phyloP scores from a whole-genome alignment of 2,329 filamentous ascomycete genomes.

The Venturia pyrina region DNA sequence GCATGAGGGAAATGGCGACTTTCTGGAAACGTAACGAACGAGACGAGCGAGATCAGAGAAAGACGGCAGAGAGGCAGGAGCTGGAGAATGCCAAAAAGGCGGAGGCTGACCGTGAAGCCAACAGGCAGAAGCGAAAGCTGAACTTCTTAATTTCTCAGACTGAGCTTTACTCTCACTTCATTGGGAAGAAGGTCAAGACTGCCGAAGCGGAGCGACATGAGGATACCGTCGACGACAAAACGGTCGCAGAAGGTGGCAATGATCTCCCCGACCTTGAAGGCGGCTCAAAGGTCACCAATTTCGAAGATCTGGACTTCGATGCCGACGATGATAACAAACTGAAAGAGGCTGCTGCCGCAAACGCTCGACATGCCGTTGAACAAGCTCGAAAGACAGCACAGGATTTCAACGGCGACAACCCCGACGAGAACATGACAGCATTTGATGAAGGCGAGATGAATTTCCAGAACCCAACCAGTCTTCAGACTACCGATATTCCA shows the following conservation, averaged over 20 bases:
- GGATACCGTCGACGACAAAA: constrained; percentile 51
- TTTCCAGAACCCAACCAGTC: constrained; percentile 94
- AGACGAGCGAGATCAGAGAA: constrained; percentile 88
- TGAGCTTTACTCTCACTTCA: constrained; percentile 97
- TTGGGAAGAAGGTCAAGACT: constrained; percentile 98
- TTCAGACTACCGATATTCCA: constrained; percentile 87
- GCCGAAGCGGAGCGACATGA: constrained; percentile 87
- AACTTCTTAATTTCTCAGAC: constrained; percentile 99
- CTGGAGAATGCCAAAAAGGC: constrained; percentile 93
- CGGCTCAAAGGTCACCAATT: constrained; percentile 73
- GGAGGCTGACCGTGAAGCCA: constrained; percentile 94
- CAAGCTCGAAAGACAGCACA: constrained; percentile 88
- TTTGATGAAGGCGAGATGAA: constrained; percentile 98
- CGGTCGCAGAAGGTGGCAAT: neutral
- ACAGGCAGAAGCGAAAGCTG: constrained; percentile 94
- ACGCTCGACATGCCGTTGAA: constrained; percentile 90
- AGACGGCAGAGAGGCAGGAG: constrained; percentile 90
- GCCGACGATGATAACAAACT: constrained; percentile 81
- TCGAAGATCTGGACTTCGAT: constrained; percentile 92
- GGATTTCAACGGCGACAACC: constrained; percentile 58
- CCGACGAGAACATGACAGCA: constrained; percentile 48
- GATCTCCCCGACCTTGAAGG: neutral
- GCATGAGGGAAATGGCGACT: constrained; percentile 98
- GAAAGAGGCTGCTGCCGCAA: constrained; percentile 78
- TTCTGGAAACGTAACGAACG: constrained; percentile 99